phyloP scores from a whole-genome alignment of 1,284 basidiomycete genomes.

The Paramarasmius palmivorus region DNA sequence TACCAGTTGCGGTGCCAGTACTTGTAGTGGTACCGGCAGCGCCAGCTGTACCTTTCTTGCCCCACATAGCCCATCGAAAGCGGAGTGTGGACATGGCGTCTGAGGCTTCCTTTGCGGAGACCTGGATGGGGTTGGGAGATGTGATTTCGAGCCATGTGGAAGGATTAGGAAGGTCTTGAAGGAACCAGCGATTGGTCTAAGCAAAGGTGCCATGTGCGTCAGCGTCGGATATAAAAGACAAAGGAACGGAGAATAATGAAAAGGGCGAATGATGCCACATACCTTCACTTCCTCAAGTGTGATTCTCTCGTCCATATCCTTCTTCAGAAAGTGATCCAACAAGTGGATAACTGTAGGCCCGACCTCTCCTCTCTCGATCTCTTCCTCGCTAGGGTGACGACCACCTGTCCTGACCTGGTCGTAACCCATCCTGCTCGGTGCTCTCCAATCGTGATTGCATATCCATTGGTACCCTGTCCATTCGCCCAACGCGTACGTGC shows the following conservation, averaged over 20 bases:
- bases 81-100: constrained; percentile 69
- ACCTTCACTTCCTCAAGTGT: constrained; percentile 88
- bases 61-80: constrained; percentile 41
- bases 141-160: constrained; percentile 82
- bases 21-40: not conserved
- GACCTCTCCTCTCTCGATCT: not conserved
- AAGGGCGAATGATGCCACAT: constrained; percentile 26
- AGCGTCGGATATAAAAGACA: not conserved
- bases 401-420: constrained; percentile 69
- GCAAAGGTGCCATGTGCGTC: not conserved
- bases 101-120: constrained; percentile 82
- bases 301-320: constrained; percentile 80
- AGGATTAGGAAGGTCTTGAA: constrained; percentile 71
- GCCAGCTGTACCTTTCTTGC: not conserved
- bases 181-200: constrained; percentile 75
- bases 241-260: not conserved
- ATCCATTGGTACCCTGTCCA: constrained; percentile 87
- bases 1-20: not conserved
- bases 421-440: constrained; percentile 74
- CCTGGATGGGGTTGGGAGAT: constrained; percentile 45
- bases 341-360: constrained; percentile 60
- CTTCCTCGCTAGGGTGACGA: constrained; percentile 36
- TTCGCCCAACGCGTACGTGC: constrained; percentile 46
- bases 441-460: constrained; percentile 75
- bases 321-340: constrained; percentile 79